phyloP scores from a whole-genome alignment of 495 filamentous ascomycete genomes.

The Aspergillus ellipticus region DNA sequence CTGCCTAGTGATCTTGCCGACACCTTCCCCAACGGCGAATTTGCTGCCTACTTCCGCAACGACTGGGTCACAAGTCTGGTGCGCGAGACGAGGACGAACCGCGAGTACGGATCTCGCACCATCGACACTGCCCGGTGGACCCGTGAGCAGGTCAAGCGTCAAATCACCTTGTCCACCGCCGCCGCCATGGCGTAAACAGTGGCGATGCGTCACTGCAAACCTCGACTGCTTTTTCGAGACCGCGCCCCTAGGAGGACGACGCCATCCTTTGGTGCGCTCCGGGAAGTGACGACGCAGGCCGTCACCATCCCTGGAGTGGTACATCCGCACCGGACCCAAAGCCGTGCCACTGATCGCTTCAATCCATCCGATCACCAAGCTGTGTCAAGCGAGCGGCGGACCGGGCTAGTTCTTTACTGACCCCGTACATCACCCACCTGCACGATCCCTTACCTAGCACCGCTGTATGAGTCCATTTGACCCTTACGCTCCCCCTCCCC shows the following conservation, averaged over 20 bases:
- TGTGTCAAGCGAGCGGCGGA: background rate
- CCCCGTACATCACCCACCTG: background rate
- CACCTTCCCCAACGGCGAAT: constrained; percentile 86
- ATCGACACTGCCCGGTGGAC: constrained; percentile 96
- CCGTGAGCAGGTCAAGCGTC: constrained; percentile 93
- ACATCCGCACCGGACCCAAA: constrained; percentile 9
- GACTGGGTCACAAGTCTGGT: constrained; percentile 88
- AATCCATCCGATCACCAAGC: constrained; percentile 1
- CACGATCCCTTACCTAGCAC: background rate
- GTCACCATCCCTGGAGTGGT: constrained; percentile 2
- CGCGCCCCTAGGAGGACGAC: constrained; percentile 10
- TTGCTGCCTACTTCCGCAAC: constrained; percentile 74
- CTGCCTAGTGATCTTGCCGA: constrained; percentile 79
- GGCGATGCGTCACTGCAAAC: background rate
- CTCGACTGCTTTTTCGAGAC: constrained; percentile 9
- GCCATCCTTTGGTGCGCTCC: constrained; percentile 7
- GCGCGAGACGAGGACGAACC: constrained; percentile 80
- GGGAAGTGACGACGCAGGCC: constrained; percentile 15
- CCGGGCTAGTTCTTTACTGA: background rate
- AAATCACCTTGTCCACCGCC: constrained; percentile 52
- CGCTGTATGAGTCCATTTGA: constrained; percentile 2
- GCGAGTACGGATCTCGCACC: constrained; percentile 76
- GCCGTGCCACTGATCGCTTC: constrained; percentile 15
- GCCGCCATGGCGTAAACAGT: constrained; percentile 36
- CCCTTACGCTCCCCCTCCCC: background rate